Conservation (phyloP, 495 filamentous ascomycete species). For the Astrocystis sublimbata region DNA sequence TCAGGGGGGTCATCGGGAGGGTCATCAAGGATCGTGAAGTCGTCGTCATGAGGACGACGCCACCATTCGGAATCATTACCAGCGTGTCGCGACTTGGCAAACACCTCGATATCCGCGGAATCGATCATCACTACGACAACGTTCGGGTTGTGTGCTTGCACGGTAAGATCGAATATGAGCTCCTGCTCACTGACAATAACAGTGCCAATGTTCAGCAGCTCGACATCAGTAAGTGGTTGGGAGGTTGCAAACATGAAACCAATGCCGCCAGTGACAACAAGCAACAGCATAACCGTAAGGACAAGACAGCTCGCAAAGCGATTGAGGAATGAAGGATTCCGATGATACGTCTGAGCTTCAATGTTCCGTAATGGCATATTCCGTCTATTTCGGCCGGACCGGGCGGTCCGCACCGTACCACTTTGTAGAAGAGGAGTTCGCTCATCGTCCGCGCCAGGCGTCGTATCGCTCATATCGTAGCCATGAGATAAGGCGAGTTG, state of each 20-base stretch:
- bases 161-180: conserved; percentile 90
- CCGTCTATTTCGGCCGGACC: conserved; percentile 62
- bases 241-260: conserved; percentile 89
- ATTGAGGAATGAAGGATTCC: conserved; percentile 61
- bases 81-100: conserved; percentile 87
- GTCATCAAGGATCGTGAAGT: conserved; percentile 36
- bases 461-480: conserved; percentile 56
- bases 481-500: conserved; percentile 39
- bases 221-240: conserved; percentile 78
- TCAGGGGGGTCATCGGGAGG: conserved; percentile 68
- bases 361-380: conserved; percentile 63
- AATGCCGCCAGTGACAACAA: conserved; percentile 76
- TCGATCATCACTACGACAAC: conserved; percentile 80
- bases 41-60: conserved; percentile 56
- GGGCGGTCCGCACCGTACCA: conserved; percentile 53
- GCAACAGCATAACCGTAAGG: conserved; percentile 68
- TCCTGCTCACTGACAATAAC: conserved; percentile 93
- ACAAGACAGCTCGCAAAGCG: conserved; percentile 80
- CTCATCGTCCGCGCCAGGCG: conserved; percentile 81
- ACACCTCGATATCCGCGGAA: conserved; percentile 84
- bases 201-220: conserved; percentile 75
- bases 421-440: conserved; percentile 72
- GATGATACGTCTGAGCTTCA: conserved; percentile 70
- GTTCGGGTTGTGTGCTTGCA: conserved; percentile 88
- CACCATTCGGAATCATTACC: conserved; percentile 73